Evolutionary conservation across 345 rosid species (phyloP).

Genomic region (Salix dunnii): DNA sequence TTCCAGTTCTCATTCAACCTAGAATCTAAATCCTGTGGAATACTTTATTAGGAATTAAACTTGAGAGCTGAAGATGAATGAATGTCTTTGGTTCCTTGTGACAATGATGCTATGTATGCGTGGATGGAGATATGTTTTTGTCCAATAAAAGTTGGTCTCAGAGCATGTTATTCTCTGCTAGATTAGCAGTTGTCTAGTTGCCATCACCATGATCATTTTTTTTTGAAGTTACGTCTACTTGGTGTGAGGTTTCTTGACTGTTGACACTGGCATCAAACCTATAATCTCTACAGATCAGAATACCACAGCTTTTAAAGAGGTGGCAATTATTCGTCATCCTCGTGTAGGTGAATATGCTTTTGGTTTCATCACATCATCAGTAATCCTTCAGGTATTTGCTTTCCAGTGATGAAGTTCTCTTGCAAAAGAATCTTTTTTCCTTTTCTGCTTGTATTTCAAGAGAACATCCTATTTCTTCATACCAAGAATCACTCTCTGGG

Average conservation of each 20-base stretch:
- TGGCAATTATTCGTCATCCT: constrained; percentile 90
- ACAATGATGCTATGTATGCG: too few species aligned
- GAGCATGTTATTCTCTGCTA: not conserved
- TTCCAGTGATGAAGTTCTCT: not conserved
- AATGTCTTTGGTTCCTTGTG: not conserved
- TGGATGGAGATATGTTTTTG: too few species aligned
- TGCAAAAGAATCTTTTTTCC: not conserved
- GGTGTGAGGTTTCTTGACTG: not conserved
- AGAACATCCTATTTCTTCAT: too few species aligned
- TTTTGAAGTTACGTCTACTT: not conserved
- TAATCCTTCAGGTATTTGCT: constrained; percentile 68
- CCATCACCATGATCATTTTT: not conserved
- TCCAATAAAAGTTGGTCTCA: not conserved
- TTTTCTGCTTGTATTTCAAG: too few species aligned
- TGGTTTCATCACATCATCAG: constrained; percentile 89
- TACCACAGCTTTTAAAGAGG: constrained; percentile 93
- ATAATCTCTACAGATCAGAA: constrained; percentile 62
- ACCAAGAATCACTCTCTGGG: not conserved
- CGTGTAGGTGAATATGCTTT: constrained; percentile 94
- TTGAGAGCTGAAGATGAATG: not conserved
- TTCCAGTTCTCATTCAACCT: not conserved
- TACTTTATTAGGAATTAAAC: not conserved
- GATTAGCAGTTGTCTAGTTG: not conserved
- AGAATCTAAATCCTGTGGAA: too few species aligned
- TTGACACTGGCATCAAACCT: constrained; percentile 7